phyloP scores from a whole-genome alignment of 139 green algal genomes.

The Edaphochlamys debaryana region DNA sequence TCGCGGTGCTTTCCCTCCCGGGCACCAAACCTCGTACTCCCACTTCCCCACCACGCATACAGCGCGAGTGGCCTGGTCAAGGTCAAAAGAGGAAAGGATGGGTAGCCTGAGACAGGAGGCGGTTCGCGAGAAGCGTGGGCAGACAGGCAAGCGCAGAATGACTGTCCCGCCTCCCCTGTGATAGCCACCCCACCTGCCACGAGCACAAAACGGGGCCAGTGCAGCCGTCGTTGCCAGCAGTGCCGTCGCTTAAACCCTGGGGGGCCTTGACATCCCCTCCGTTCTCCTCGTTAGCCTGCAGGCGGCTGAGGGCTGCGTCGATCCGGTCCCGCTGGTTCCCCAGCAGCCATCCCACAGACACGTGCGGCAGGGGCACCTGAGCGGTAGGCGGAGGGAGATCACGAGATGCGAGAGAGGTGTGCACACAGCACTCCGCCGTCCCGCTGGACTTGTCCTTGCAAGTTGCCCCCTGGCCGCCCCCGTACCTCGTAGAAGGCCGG shows the following conservation, averaged over 20 bases:
- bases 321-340: constrained; percentile 1
- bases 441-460: background rate
- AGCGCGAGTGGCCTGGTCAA: background rate
- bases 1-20: no score
- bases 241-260: background rate
- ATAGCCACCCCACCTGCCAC: no score
- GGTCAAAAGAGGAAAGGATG: background rate
- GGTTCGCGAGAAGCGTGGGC: no score
- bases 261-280: background rate
- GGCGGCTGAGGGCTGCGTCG: background rate
- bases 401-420: background rate
- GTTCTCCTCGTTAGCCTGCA: background rate
- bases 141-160: no score
- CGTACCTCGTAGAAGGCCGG: constrained; percentile 20
- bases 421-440: background rate
- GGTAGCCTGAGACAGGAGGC: background rate
- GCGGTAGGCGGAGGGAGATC: background rate
- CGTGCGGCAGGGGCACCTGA: constrained; percentile 22
- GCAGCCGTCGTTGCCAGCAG: background rate
- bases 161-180: no score
- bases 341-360: constrained; percentile 32
- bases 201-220: no score
- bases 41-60: constrained; percentile 13
- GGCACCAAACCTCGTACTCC: constrained; percentile 25
- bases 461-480: background rate